Evolutionary conservation across 2,329 filamentous ascomycete genomes (phyloP), one percentile per base, ranked within the genome.

Genomic region (Beauveria varroae): DNA sequence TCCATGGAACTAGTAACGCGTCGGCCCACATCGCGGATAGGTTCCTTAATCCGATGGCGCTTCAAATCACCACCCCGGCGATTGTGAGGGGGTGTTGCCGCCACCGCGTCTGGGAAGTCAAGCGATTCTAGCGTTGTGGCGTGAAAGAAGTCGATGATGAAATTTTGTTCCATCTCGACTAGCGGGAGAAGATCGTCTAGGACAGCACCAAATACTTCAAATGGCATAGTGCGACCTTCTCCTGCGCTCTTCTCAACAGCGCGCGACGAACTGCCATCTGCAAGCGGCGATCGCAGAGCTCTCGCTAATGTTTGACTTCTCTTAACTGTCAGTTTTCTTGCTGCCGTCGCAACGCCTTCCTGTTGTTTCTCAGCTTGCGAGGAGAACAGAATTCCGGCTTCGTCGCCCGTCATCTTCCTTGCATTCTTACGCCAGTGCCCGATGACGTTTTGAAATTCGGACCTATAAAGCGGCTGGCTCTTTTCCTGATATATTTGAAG

Each of bases 81-180:
- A 43, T 87, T 81, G 47, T 86, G 83, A 7, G 92, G 91, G 26
- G 82, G 76, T 2, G 80, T 79, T 2, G 83, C 81, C 22, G 83
- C 79, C 20, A 97, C 88, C 3, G 88, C 83, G 65, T 98, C 95
- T 1, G 89, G 82, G 70, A 97, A 98, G 70, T 97, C 93, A 18
- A 84, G 76, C 41, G 86, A 87, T 68, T 92, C 88, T 30, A 93
- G 80, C 2, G 91, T 96, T n/a, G 89, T 90, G 28, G 95, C 86
- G 68, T 98, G 93, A 81, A 98, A 98, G 73, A 97, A 95, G 67
- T 96, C 91, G n/a, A 96, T 87, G 54, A 97, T 81, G 71, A 98
- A 99, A 71, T 97, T 98, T 72, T 99, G 93, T 75, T 99, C 95
- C 72, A 93, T 93, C 67, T 91, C 87, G 62, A 97, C 86, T 61